phyloP scores from a whole-genome alignment of 73 alveolate species.

The Symbiodinium pilosum region DNA sequence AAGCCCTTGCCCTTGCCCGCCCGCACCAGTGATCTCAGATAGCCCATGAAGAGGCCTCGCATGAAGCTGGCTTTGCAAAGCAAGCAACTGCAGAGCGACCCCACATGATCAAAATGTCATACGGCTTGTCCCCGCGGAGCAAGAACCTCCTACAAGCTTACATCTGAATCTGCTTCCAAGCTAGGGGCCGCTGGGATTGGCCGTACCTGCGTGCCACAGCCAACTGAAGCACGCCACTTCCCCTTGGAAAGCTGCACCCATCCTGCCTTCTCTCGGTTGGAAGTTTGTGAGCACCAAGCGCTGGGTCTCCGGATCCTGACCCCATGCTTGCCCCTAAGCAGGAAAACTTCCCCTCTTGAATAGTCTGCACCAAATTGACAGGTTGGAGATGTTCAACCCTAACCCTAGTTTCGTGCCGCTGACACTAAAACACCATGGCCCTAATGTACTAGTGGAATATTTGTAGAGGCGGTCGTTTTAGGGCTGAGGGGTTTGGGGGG shows the following conservation, averaged over 20 bases:
- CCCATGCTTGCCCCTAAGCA: too few species aligned
- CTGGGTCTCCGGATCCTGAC: slow-evolving; percentile 38
- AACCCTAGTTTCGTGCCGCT: neutral
- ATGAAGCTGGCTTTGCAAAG: too few species aligned
- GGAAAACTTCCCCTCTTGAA: too few species aligned
- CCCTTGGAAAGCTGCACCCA: neutral
- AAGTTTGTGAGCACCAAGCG: slow-evolving; percentile 45
- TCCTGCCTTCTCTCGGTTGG: slow-evolving; percentile 41
- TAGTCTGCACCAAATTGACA: too few species aligned
- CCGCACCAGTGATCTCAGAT: slow-evolving; percentile 30
- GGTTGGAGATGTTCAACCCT: too few species aligned
- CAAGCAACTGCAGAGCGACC: too few species aligned
- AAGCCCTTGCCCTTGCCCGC: slow-evolving; percentile 39
- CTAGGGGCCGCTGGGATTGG: slow-evolving; percentile 58
- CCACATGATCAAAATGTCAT: too few species aligned
- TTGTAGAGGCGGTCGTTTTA: too few species aligned
- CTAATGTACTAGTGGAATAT: too few species aligned
- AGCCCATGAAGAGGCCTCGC: slow-evolving; percentile 66
- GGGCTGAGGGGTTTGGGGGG: too few species aligned
- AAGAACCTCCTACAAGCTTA: too few species aligned
- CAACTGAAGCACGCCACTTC: neutral
- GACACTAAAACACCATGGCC: neutral
- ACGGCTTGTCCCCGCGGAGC: too few species aligned
- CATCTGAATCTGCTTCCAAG: slow-evolving; percentile 27
- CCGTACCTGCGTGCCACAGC: slow-evolving; percentile 36